Conservation (phyloP, 331 rosid species). For the Pyracantha coccinea region DNA sequence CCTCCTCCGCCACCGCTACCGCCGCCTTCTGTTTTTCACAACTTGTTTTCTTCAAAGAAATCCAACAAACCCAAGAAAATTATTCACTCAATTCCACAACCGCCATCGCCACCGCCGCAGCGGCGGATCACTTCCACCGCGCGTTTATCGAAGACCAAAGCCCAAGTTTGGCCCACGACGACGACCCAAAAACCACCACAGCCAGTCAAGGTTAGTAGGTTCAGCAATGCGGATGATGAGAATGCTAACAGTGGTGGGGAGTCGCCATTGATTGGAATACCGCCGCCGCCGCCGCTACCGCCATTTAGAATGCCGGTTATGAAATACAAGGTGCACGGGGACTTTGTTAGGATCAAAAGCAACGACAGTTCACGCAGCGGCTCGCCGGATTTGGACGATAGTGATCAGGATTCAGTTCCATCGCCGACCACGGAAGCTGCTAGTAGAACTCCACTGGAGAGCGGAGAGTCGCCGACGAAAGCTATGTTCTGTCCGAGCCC, state of each 20-base stretch:
- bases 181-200: slow-evolving; percentile 15
- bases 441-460: not conserved
- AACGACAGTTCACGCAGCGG: slow-evolving; percentile 41
- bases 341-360: slow-evolving; percentile 65
- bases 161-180: slow-evolving; percentile 14
- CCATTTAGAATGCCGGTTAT: slow-evolving; percentile 51
- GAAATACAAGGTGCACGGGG: slow-evolving; percentile 59
- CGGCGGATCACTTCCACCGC: not conserved
- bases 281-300: slow-evolving; percentile 72
- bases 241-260: slow-evolving; percentile 30
- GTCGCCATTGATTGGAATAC: slow-evolving; percentile 51
- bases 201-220: slow-evolving; percentile 19
- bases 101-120: not conserved
- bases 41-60: slow-evolving; percentile 45
- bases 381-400: slow-evolving; percentile 42
- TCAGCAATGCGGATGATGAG: slow-evolving; percentile 19
- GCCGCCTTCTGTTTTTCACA: slow-evolving; percentile 44
- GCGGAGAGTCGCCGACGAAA: slow-evolving; percentile 21
- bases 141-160: not conserved
- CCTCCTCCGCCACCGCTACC: slow-evolving; percentile 38
- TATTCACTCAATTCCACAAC: slow-evolving; percentile 10
- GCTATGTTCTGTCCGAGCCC: slow-evolving; percentile 57
- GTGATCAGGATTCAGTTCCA: slow-evolving; percentile 17
- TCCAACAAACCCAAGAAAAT: slow-evolving; percentile 34
- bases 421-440: slow-evolving; percentile 20